Conservation (phyloP, 768 basidiomycete genomes). For the Trametes coccinea region DNA sequence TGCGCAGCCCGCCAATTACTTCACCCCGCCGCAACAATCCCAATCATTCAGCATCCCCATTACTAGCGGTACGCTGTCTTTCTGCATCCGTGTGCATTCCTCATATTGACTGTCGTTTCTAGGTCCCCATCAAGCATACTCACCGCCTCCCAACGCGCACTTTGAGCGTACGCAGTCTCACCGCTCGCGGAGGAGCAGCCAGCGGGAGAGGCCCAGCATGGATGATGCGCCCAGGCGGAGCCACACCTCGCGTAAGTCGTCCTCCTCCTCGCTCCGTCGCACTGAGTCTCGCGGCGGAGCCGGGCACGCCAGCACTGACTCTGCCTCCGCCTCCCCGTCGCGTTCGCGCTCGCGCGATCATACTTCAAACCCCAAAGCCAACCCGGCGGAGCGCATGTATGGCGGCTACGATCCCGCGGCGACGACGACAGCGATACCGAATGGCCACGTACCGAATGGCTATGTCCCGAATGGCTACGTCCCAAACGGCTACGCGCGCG, state of each 20-base stretch:
- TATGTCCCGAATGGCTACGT: background rate
- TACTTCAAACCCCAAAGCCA: background rate
- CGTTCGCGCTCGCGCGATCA: background rate
- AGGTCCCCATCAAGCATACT: background rate
- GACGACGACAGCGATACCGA: background rate
- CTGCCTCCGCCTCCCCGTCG: background rate
- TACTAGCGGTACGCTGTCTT: background rate
- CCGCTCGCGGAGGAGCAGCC: conserved; percentile 5
- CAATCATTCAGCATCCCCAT: conserved; percentile 15
- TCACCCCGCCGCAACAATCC: background rate
- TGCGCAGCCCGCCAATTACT: conserved; percentile 3
- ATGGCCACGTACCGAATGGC: background rate
- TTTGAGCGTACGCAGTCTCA: conserved; percentile 4
- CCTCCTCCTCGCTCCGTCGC: background rate
- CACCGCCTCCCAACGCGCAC: background rate
- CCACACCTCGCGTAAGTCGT: conserved; percentile 7
- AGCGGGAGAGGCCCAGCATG: background rate
- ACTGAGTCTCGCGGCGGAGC: background rate
- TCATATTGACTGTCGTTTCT: background rate
- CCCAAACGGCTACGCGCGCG: background rate
- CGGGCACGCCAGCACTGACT: conserved; percentile 4
- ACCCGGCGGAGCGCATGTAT: conserved; percentile 1
- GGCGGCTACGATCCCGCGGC: background rate
- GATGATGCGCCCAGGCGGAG: conserved; percentile 14
- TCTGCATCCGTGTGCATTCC: background rate